Evolutionary conservation across 306 rosid genomes (phyloP), one percentile per base, ranked within the genome.

Genomic region (Vachellia collinsii): DNA sequence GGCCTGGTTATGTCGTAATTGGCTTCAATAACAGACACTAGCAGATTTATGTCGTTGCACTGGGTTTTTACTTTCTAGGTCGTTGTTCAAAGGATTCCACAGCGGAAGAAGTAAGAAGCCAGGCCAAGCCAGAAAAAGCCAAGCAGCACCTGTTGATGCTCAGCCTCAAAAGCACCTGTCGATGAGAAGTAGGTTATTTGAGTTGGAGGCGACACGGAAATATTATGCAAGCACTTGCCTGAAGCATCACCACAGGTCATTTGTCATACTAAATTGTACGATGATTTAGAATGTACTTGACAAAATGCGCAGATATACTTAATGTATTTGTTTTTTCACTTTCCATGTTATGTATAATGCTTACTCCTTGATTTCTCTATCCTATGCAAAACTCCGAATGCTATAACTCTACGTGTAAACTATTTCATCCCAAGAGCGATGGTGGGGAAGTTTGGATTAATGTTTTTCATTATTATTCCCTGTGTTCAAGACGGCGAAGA

Each of bases 21-120:
- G 36, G 16, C 22, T 82, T 10, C 72, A 67, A 46, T 47, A 34
- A 44, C 7, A 16, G 66, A 20, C 46, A 19, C 22, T 38, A 20
- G 23, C 37, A 14, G n/a, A 79, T 71, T 71, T 44, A 70, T 34
- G 65, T 71, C 19, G 6, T 58, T 79, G 63, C 41, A 34, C 58
- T 75, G 72, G 51, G 11, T 17, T 53, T 71, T 65, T 43, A 29
- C 34, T 29, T 29, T 1, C 34, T 29, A 87, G 88, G 88, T 87
- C 6, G 83, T 79, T 71, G 90, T 84, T 79, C 90, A 87, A 67
- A 87, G 86, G 86, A 84, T 81, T 75, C 90, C 86, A 58, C 88
- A 84, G 61, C 42, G 82, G 88, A 87, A 87, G 83, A 87, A 87
- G 82, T 84, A 70, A 75, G 14, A 75, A 67, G 73, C 69, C 41